These are phyloP conservation scores for Symbiodinium natans DNA, from an alignment of 73 alveolate genomes.

Conservation along the genomic window DNA sequence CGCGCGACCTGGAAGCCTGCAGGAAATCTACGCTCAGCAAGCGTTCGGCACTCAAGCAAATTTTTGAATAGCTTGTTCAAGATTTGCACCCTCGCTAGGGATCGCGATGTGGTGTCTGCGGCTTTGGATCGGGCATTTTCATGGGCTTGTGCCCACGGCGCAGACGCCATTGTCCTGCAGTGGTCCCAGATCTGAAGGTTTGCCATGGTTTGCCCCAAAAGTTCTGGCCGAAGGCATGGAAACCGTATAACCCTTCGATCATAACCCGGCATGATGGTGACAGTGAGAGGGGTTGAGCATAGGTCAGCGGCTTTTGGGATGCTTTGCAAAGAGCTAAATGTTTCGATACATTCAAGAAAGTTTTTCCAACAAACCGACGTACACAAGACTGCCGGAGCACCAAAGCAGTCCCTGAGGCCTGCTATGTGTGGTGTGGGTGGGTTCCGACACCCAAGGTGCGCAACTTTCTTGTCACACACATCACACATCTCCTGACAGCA, in stretches of 20 bases:
- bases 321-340: too few relatives aligned
- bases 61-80: not conserved
- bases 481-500: not conserved
- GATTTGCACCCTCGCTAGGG: not conserved
- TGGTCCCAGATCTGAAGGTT: not conserved
- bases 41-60: slow-evolving; percentile 4
- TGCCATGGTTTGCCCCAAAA: not conserved
- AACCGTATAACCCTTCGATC: too few relatives aligned
- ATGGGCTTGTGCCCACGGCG: slow-evolving; percentile 89
- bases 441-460: not conserved
- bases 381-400: too few relatives aligned
- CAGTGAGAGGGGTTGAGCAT: too few relatives aligned
- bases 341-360: too few relatives aligned
- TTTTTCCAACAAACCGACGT: too few relatives aligned
- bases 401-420: too few relatives aligned
- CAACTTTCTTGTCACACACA: too few relatives aligned
- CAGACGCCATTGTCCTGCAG: slow-evolving; percentile 44
- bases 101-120: slow-evolving; percentile 11
- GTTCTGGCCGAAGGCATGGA: too few relatives aligned
- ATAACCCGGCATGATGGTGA: too few relatives aligned
- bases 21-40: slow-evolving; percentile 44
- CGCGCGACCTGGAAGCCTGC: too few relatives aligned
- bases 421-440: not conserved
- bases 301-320: too few relatives aligned
- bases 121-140: slow-evolving; percentile 72